phyloP scores from a whole-genome alignment of 371 early-diverging fungal species.

The Apophysomyces trapeziformis region DNA sequence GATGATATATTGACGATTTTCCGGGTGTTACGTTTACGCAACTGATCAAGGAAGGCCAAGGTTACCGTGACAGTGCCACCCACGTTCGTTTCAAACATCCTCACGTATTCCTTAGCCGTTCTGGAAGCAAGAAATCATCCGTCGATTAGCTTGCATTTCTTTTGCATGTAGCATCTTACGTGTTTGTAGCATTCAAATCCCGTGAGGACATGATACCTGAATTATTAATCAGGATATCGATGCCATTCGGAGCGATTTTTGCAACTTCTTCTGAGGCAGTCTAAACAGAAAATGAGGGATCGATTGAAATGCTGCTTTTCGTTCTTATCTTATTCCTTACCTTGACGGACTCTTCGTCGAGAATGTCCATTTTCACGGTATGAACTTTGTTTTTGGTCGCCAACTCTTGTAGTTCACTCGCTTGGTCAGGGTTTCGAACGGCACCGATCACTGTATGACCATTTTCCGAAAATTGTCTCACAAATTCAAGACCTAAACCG shows the following conservation, averaged over 20 bases:
- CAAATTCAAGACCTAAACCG: conserved; percentile 51
- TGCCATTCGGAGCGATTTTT: conserved; percentile 25
- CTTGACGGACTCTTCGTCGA: conserved; percentile 30
- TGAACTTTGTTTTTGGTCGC: conserved; percentile 32
- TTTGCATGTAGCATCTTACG: not conserved
- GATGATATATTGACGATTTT: conserved; percentile 20
- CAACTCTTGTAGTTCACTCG: conserved; percentile 24
- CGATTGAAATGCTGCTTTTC: too few relatives aligned
- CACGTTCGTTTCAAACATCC: conserved; percentile 18
- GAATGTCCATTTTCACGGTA: conserved; percentile 33
- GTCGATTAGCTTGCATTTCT: not conserved
- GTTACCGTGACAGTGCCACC: conserved; percentile 6
- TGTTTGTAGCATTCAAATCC: not conserved
- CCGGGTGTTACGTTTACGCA: conserved; percentile 11
- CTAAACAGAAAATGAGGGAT: not conserved
- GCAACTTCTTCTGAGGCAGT: conserved; percentile 26
- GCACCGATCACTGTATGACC: conserved; percentile 42
- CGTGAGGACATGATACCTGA: conserved; percentile 12
- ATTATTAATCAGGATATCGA: conserved; percentile 31
- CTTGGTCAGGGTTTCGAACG: conserved; percentile 35
- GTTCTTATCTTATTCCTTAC: conserved; percentile 17
- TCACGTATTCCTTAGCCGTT: not conserved
- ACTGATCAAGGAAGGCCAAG: not conserved
- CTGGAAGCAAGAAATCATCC: not conserved
- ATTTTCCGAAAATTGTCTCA: conserved; percentile 33